Percentiles rank a stretch among this genome's conserved stretches.
Evolutionary conservation across 306 rosid genomes (phyloP).

Genomic region (Vachellia pachyceras): DNA sequence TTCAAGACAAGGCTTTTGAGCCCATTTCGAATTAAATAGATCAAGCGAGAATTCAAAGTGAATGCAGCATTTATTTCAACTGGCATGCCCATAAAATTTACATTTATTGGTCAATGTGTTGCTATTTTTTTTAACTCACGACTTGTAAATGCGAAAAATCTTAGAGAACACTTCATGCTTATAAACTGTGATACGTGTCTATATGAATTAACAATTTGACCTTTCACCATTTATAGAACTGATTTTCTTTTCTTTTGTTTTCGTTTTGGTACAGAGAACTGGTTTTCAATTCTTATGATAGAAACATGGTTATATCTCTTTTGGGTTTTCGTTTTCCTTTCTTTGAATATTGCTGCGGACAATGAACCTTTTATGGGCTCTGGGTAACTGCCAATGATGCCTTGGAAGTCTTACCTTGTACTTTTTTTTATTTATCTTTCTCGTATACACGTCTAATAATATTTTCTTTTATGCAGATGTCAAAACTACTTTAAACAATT

Average conservation of each 20-base stretch:
- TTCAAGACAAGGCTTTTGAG: slow-evolving; percentile 68
- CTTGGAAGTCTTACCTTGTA: no score
- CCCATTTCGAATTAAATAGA: slow-evolving; percentile 63
- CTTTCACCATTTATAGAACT: background rate
- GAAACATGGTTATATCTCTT: background rate
- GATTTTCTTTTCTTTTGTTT: background rate
- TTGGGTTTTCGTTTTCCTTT: background rate
- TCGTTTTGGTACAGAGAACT: no score
- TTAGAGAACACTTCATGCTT: background rate
- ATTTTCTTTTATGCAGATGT: no score
- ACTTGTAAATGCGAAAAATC: background rate
- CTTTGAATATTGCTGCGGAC: background rate
- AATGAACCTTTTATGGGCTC: no score
- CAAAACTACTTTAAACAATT: no score
- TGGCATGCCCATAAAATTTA: slow-evolving; percentile 10
- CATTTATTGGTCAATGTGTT: slow-evolving; percentile 1
- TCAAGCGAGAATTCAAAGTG: slow-evolving; percentile 36
- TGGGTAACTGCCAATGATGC: no score
- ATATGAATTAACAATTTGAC: background rate
- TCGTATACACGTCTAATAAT: no score
- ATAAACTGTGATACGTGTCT: background rate
- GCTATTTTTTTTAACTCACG: background rate
- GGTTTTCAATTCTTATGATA: background rate
- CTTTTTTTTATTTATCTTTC: no score
- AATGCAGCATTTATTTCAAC: slow-evolving; percentile 11